phyloP scores from a whole-genome alignment of 805 yeast genomes.

The Ogataea paraovalis region DNA sequence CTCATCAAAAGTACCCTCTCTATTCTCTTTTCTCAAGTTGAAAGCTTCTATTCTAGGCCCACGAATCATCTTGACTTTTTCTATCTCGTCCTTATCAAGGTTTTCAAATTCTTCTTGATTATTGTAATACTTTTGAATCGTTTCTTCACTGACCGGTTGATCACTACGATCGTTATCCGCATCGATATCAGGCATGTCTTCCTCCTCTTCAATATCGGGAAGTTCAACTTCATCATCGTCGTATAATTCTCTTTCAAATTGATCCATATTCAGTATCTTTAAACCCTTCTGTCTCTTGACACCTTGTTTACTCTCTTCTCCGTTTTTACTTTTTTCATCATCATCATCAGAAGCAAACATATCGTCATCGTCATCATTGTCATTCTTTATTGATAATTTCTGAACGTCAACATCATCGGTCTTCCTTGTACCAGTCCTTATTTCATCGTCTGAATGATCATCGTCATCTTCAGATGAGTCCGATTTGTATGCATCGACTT shows the following conservation, averaged over 20 bases:
- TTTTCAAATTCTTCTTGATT: constrained; percentile 25
- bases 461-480: constrained; percentile 22
- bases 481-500: constrained; percentile 17
- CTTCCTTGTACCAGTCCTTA: constrained; percentile 1
- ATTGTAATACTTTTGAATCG: constrained; percentile 24
- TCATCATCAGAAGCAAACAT: constrained; percentile 36
- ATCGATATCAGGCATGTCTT: constrained; percentile 2
- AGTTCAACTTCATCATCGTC: constrained; percentile 11
- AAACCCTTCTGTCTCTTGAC: constrained; percentile 9
- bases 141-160: constrained; percentile 2
- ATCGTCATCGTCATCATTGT: constrained; percentile 32
- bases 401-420: neutral
- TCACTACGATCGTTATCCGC: constrained; percentile 7
- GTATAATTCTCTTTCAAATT: constrained; percentile 31
- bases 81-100: constrained; percentile 5
- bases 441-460: constrained; percentile 13
- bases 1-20: constrained; percentile 56
- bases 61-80: constrained; percentile 9
- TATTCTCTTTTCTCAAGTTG: constrained; percentile 51
- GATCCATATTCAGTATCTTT: constrained; percentile 32
- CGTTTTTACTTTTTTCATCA: constrained; percentile 1
- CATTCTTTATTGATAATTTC: constrained; percentile 5
- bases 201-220: constrained; percentile 5
- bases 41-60: constrained; percentile 58
- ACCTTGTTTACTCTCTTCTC: constrained; percentile 4